Evolutionary conservation across 2,329 filamentous ascomycete species (phyloP), one percentile per base, ranked within the genome.

Genomic region (Colletotrichum sojae): DNA sequence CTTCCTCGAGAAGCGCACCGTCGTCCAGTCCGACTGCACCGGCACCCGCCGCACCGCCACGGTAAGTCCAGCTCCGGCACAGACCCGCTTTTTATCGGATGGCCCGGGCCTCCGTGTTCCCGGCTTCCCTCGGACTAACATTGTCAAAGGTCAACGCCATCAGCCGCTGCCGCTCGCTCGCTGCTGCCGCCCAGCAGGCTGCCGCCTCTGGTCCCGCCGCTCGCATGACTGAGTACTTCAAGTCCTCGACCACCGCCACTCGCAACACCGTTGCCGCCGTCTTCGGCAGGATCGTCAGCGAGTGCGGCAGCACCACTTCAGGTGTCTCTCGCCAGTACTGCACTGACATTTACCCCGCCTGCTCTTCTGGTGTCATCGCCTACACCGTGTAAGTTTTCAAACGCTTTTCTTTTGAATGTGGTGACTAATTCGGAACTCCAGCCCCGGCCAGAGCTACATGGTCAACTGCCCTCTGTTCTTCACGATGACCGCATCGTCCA

Each of bases 191-290:
- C 12, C 83, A 86, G 0, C 75, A 78, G 0, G 86, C 86, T 3
- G 87, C 88, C 0, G 76, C 82, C 1, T 86, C 83, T 0, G 87
- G 86, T 39, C 73, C 81, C 0, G 82, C 83, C 5, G 78, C 80
- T 72, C 88, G 84, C 73, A 78, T 91, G 73, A 78, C 77, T 36
- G 87, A 90, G 74, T 92, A 90, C 83, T 92, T 92, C 85, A 91
- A 90, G 80, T 85, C 85, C 0, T 86, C 85, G 27, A 78, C 73
- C 13, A 71, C 78, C n/a, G 70, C 78, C 4, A 82, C 82, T 10
- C 84, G 85, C 53, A 82, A 77, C 61, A 82, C 79, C 1, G 88
- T 91, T 6, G 82, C 86, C 2, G 80, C 81, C 27, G 84, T 91
- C 63, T 83, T 83, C 63, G 80, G 82, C 52, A 75, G 73, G 20